Evolutionary conservation across 305 asterid species (phyloP), one percentile per base, ranked within the genome.

Genomic region (Fraxinus baroniana): DNA sequence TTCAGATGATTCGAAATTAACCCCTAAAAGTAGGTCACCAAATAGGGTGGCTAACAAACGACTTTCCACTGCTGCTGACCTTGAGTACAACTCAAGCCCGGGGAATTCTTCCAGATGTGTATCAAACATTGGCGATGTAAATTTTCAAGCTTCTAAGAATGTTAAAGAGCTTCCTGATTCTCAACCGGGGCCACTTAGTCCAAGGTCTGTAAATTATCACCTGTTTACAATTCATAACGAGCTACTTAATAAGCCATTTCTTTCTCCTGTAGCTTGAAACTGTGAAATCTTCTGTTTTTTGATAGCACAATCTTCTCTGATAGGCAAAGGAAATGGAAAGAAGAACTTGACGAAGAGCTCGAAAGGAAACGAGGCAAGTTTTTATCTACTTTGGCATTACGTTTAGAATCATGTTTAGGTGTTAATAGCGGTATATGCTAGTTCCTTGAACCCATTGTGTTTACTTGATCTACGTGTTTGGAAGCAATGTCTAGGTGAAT

Each of bases 21-120:
- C 98, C 52, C 98, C 97, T 30, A 97, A 94, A 85, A 91, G 98
- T 83, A 91, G 85, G 87, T 97, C 99, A 10, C 99, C 98, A 1
- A 94, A 87, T 80, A 87, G 90, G 82, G 77, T 90, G 46, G 87
- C 84, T 33, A 87, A 88, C 81, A 88, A 96, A 86, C 87, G 98
- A 83, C 81, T 92, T 84, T 97, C 99, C 85, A 84, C 95, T 84
- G 97, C 95, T 80, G 85, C 87, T 86, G 96, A 91, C 80, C 82
- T 83, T 44, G 94, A 87, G 83, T 84, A 80, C 87, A 88, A 78
- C 87, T 84, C 89, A 22, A 92, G 98, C 87, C 92, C 97, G 12
- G 87, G 89, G 79, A 87, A 87, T 85, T 80, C 81, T 80, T 93
- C 96, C 77, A 89, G 93, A 84, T 92, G 94, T 6, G 80, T 83